Evolutionary conservation across 768 basidiomycete species (phyloP).

Genomic region (Mrakia hoshinonis): DNA sequence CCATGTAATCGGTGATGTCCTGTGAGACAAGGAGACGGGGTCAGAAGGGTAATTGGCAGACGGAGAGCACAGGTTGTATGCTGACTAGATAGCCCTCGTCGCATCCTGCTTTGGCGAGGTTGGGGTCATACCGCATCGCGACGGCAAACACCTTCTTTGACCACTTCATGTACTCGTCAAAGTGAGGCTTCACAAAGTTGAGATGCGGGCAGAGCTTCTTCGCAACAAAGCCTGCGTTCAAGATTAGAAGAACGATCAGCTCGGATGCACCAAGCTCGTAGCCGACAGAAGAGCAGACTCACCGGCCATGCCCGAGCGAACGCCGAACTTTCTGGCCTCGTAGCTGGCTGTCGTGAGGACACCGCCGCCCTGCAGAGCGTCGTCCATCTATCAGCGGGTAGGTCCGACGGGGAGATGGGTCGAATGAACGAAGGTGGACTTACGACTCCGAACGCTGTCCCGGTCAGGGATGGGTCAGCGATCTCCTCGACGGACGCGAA

Average conservation of each 20-base stretch:
- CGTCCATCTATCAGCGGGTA: too few relatives aligned
- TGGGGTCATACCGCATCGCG: neutral
- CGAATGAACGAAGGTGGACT: neutral
- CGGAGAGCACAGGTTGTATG: too few relatives aligned
- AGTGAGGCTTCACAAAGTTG: slow-evolving; percentile 36
- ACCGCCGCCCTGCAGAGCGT: slow-evolving; percentile 47
- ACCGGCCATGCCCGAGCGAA: slow-evolving; percentile 95
- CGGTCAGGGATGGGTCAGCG: slow-evolving; percentile 37
- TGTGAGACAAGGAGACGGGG: neutral
- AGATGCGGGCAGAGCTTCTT: slow-evolving; percentile 88
- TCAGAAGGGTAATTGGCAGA: neutral
- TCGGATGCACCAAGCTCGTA: too few relatives aligned
- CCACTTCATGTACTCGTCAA: slow-evolving; percentile 22
- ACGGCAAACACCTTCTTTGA: slow-evolving; percentile 13
- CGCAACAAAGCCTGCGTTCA: slow-evolving; percentile 66
- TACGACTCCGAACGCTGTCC: slow-evolving; percentile 53
- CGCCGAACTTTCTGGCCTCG: slow-evolving; percentile 80
- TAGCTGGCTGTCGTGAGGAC: slow-evolving; percentile 76
- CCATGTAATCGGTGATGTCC: slow-evolving; percentile 77
- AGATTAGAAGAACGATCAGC: too few relatives aligned
- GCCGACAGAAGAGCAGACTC: too few relatives aligned
- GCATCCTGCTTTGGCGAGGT: slow-evolving; percentile 3
- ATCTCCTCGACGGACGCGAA: slow-evolving; percentile 55
- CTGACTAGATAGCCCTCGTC: slow-evolving; percentile 19
- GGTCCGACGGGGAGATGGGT: neutral